phyloP scores from a whole-genome alignment of 768 basidiomycete species.

The Amanita thiersii region DNA sequence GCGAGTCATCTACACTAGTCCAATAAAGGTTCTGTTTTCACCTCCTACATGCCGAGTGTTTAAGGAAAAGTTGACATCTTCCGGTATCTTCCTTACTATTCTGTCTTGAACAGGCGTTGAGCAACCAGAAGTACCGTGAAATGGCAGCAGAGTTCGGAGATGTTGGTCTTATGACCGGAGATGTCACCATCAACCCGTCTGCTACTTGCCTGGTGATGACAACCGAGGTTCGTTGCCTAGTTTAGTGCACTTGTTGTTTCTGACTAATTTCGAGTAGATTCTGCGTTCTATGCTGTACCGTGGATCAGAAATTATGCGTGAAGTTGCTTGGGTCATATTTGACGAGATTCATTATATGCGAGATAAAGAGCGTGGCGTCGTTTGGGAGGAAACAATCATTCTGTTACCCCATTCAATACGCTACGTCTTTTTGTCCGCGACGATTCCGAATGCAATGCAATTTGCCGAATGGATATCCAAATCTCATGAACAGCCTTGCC shows the following conservation, averaged over 20 bases:
- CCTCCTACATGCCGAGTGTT: background rate
- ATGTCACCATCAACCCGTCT: slow-evolving; percentile 96
- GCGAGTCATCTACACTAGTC: slow-evolving; percentile 97
- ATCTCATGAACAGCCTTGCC: slow-evolving; percentile 95
- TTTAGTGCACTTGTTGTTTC: background rate
- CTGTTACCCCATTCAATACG: slow-evolving; percentile 92
- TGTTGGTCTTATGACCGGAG: slow-evolving; percentile 98
- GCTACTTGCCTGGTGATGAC: slow-evolving; percentile 99
- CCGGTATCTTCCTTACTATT: slow-evolving; percentile 9
- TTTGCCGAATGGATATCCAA: slow-evolving; percentile 99
- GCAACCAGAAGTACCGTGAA: slow-evolving; percentile 98
- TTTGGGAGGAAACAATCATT: slow-evolving; percentile 99
- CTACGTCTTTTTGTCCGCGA: slow-evolving; percentile 98
- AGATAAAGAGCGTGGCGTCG: slow-evolving; percentile 97
- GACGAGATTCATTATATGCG: slow-evolving; percentile 99
- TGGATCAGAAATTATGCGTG: slow-evolving; percentile 97
- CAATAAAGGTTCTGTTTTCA: slow-evolving; percentile 74
- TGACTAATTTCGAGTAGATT: slow-evolving; percentile 50
- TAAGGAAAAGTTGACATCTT: slow-evolving; percentile 1
- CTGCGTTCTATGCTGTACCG: slow-evolving; percentile 97
- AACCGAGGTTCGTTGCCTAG: slow-evolving; percentile 63
- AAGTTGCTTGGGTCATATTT: slow-evolving; percentile 99
- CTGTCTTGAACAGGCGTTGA: slow-evolving; percentile 63
- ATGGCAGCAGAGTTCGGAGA: slow-evolving; percentile 96
- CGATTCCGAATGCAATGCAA: slow-evolving; percentile 99